Evolutionary conservation across 352 stramenopile species (phyloP).

Genomic region (Globisporangium canariense): DNA sequence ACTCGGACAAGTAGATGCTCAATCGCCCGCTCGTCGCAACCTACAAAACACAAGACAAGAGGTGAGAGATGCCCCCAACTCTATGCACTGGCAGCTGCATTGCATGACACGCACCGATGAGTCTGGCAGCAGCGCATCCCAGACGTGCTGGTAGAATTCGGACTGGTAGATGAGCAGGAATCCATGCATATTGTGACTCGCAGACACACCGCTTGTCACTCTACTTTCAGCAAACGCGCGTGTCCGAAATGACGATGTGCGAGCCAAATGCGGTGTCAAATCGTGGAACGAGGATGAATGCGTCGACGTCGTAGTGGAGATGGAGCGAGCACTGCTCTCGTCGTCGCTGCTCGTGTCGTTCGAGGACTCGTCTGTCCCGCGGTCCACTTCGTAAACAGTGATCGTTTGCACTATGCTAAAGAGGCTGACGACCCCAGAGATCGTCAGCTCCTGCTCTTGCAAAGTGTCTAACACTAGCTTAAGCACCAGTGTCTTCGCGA

Average conservation of each 20-base stretch:
- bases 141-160: slow-evolving; percentile 61
- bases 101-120: slow-evolving; percentile 25
- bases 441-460: slow-evolving; percentile 41
- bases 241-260: slow-evolving; percentile 13
- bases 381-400: slow-evolving; percentile 27
- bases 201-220: slow-evolving; percentile 2
- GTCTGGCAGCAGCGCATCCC: slow-evolving; percentile 43
- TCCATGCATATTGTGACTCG: slow-evolving; percentile 36
- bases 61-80: background rate
- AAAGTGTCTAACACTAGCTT: slow-evolving; percentile 51
- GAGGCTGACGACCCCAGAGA: slow-evolving; percentile 30
- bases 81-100: background rate
- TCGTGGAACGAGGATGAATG: slow-evolving; percentile 1
- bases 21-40: slow-evolving; percentile 30
- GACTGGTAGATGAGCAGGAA: slow-evolving; percentile 48
- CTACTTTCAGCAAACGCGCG: slow-evolving; percentile 10
- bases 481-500: slow-evolving; percentile 50
- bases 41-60: slow-evolving; percentile 24
- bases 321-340: slow-evolving; percentile 14
- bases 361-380: slow-evolving; percentile 27
- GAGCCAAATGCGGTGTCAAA: slow-evolving; percentile 10
- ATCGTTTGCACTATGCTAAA: slow-evolving; percentile 48
- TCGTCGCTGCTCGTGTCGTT: slow-evolving; percentile 43
- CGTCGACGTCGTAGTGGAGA: slow-evolving; percentile 3
- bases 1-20: slow-evolving; percentile 60